These are phyloP conservation scores for Calonectria pauciramosa DNA, from an alignment of 2,329 filamentous ascomycete species.

Conservation along the genomic window DNA sequence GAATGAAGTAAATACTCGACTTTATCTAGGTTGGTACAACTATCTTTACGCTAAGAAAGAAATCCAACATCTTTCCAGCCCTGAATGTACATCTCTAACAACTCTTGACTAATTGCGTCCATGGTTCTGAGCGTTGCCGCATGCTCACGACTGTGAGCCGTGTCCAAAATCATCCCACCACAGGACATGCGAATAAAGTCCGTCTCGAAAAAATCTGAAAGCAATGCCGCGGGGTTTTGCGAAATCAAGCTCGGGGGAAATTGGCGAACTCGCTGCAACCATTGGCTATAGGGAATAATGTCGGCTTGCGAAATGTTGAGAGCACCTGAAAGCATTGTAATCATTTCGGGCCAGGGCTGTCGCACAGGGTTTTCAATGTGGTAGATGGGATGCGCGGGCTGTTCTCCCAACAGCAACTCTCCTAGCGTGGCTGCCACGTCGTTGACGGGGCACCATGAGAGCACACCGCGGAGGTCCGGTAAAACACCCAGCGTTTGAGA, in stretches of 20 bases:
- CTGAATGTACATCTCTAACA: not conserved
- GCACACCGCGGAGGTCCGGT: conserved; percentile 55
- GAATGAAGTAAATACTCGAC: too few relatives aligned
- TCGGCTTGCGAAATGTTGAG: not conserved
- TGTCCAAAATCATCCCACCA: conserved; percentile 17
- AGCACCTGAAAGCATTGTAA: not conserved
- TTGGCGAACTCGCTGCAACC: conserved; percentile 6
- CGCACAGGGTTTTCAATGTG: conserved; percentile 42
- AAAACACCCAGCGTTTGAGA: conserved; percentile 59
- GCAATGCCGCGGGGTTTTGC: conserved; percentile 14
- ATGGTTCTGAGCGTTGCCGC: not conserved
- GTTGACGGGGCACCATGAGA: conserved; percentile 64
- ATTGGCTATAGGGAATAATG: not conserved
- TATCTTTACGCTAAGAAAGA: not conserved
- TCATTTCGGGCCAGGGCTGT: conserved; percentile 35
- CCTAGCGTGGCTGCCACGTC: conserved; percentile 27
- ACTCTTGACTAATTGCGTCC: not conserved
- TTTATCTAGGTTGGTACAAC: too few relatives aligned
- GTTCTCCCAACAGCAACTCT: conserved; percentile 23
- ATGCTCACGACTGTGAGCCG: not conserved
- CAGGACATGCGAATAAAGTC: conserved; percentile 26
- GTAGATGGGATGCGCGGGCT: conserved; percentile 30
- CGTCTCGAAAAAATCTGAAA: not conserved
- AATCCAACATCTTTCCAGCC: not conserved
- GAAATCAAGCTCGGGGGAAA: not conserved